Percentiles rank a stretch among this genome's conserved stretches.
Evolutionary conservation across 441 rosid genomes (phyloP).

Genomic region (Gossypium schwendimanii): DNA sequence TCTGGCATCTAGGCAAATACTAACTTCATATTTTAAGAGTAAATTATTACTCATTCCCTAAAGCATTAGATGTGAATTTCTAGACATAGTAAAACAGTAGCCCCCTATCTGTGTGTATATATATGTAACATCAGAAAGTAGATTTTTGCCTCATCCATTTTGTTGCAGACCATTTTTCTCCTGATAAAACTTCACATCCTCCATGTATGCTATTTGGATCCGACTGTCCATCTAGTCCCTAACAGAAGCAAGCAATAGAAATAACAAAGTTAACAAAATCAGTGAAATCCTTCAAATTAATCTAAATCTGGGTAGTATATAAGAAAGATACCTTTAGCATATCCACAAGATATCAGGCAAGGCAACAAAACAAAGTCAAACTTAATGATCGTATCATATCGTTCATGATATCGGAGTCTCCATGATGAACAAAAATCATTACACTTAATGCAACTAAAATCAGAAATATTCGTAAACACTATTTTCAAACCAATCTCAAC

Average conservation of each 20-base stretch:
- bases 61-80: background rate
- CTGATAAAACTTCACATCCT: conserved; percentile 80
- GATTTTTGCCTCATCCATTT: conserved; percentile 94
- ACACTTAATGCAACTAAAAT: background rate
- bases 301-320: background rate
- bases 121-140: conserved; percentile 29
- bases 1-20: background rate
- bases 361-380: background rate
- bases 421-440: background rate
- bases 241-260: conserved; percentile 8
- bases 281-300: background rate
- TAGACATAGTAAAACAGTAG: background rate
- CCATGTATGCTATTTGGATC: conserved; percentile 89
- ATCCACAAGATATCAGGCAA: background rate
- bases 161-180: conserved; percentile 97
- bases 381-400: background rate
- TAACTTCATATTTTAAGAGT: background rate
- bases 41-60: background rate
- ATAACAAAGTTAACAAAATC: background rate
- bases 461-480: background rate
- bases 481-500: background rate
- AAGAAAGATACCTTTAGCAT: background rate
- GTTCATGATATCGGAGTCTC: background rate
- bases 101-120: background rate
- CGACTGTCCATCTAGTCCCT: conserved; percentile 93